Evolutionary conservation across 768 basidiomycete genomes (phyloP), one percentile per base, ranked within the genome.

Genomic region (Lentinula lateritia): DNA sequence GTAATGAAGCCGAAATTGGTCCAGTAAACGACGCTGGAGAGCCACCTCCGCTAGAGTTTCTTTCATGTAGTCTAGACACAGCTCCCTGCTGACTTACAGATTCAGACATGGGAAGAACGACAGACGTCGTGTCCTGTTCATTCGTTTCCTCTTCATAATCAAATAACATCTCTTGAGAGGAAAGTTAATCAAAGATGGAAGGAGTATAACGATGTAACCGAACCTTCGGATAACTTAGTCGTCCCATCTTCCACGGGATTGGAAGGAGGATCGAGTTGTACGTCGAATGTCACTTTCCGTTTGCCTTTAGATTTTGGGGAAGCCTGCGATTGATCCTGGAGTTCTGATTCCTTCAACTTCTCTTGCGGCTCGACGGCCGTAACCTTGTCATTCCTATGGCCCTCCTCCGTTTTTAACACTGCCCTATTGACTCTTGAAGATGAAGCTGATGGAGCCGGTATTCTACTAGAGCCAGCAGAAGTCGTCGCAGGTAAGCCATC

Each of bases 271-370:
- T 52, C 18, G n/a, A 60, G 38, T 28, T 78, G 68, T 52, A 83
- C 73, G 62, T 84, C 76, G 48, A 83, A 83, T 10, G 81, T 81
- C 20, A 56, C 82, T 65, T 76, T 81, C 57, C 80, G 72, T 66
- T 76, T 80, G 35, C 69, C 64, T 75, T 81, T 34, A 67, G 62
- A 6, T 62, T 64, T 39, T 50, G 67, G n/a, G 62, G 67, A 16
- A 55, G 10, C 61, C 34, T 8, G 38, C 15, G 39, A 41, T 20
- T 15, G 28, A 9, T 36, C 23, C 12, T n/a, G 10, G 12, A 12
- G 54, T n/a, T 15, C 16, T 15, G 41, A 10, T 20, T 9, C 20
- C 45, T 48, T 42, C 46, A 3, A 28, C 48, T 23, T 35, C 35
- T 60, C 41, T 8, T 20, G 35, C 13, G 10, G 10, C n/a, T 36